phyloP scores from a whole-genome alignment of 2,329 filamentous ascomycete species.

The Orbilia ellipsospora region DNA sequence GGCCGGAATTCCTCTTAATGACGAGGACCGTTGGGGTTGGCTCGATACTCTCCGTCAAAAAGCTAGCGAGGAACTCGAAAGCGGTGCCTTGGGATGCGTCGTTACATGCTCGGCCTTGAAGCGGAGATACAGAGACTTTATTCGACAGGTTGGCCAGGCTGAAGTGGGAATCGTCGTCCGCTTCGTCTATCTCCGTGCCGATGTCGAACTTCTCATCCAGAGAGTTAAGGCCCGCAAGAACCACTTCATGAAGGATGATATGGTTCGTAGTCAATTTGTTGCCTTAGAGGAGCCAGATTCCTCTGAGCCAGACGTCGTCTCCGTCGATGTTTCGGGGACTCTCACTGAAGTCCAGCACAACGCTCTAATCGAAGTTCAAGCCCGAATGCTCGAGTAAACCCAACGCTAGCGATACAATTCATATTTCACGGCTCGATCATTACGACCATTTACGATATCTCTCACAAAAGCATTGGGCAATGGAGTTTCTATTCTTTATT shows the following conservation, averaged over 20 bases:
- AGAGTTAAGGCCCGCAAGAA: conserved; percentile 79
- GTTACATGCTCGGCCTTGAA: conserved; percentile 96
- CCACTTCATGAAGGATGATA: conserved; percentile 95
- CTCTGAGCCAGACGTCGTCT: conserved; percentile 78
- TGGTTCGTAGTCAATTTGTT: conserved; percentile 93
- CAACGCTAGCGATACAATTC: neutral
- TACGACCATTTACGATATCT: conserved; percentile 26
- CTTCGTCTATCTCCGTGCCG: conserved; percentile 89
- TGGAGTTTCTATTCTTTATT: conserved; percentile 27
- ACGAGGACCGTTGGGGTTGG: conserved; percentile 98
- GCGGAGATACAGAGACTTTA: conserved; percentile 94
- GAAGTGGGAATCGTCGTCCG: conserved; percentile 80
- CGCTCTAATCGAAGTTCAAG: conserved; percentile 44
- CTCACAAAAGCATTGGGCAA: conserved; percentile 51
- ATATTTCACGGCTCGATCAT: conserved; percentile 7
- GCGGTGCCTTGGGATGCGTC: conserved; percentile 79
- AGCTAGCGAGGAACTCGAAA: conserved; percentile 69
- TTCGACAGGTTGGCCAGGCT: conserved; percentile 82
- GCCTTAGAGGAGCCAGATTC: conserved; percentile 82
- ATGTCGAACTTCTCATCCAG: conserved; percentile 78
- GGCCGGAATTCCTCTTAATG: conserved; percentile 82
- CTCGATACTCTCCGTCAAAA: conserved; percentile 80
- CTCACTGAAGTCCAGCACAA: conserved; percentile 67
- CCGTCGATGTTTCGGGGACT: conserved; percentile 73
- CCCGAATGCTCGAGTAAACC: conserved; percentile 46